Conservation (phyloP, 345 rosid species). For the Syzygium aqueum region DNA sequence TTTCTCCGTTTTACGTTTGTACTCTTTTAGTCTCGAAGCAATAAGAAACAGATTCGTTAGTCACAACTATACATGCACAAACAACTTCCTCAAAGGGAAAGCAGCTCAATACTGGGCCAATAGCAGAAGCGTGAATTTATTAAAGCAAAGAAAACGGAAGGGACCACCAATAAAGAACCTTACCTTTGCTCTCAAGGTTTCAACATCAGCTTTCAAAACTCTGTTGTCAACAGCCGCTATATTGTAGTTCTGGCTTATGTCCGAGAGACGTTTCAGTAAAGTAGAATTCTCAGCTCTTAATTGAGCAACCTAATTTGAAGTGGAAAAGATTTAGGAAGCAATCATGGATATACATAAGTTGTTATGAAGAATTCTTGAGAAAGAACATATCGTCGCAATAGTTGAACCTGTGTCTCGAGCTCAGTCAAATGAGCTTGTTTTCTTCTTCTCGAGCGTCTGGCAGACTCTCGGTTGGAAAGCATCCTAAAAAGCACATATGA, state of each 20-base stretch:
- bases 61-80: neutral
- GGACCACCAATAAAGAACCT: neutral
- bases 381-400: neutral
- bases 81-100: neutral
- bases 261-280: slow-evolving; percentile 55
- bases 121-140: neutral
- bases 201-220: slow-evolving; percentile 86
- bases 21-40: neutral
- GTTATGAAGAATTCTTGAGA: neutral
- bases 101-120: neutral
- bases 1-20: neutral
- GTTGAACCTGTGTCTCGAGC: slow-evolving; percentile 76
- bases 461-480: slow-evolving; percentile 96
- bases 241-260: slow-evolving; percentile 65
- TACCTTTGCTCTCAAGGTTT: slow-evolving; percentile 91
- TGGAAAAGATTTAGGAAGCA: neutral
- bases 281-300: slow-evolving; percentile 69
- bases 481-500: slow-evolving; percentile 40
- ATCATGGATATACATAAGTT: neutral
- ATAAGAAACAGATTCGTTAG: neutral
- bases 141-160: neutral
- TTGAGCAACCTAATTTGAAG: slow-evolving; percentile 54
- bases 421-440: slow-evolving; percentile 88
- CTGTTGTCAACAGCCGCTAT: slow-evolving; percentile 80
- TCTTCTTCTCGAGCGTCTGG: slow-evolving; percentile 91